Percentiles rank a stretch among this genome's conserved stretches.
Conservation (phyloP, 345 rosid species). For the Boechera retrofracta region DNA sequence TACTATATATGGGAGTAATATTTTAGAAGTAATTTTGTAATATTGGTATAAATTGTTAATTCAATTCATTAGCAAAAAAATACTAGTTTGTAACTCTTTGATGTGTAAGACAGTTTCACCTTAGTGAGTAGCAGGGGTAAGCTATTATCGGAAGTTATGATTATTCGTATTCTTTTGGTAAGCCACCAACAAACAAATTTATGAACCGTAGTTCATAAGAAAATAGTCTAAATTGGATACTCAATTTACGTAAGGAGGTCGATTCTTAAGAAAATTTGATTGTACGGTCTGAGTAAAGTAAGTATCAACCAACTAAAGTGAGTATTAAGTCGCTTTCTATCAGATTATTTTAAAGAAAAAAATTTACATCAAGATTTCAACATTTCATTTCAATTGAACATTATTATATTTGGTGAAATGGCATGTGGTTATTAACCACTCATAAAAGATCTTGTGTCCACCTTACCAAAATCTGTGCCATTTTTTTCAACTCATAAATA, state of each 20-base stretch:
- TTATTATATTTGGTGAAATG: slow-evolving; percentile 37
- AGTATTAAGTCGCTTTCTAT: slow-evolving; percentile 38
- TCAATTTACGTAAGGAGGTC: neutral
- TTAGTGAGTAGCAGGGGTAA: no score
- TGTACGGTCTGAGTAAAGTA: no score
- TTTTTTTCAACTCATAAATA: slow-evolving; percentile 44
- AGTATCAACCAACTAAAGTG: slow-evolving; percentile 20
- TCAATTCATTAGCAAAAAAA: neutral
- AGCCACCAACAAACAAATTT: neutral
- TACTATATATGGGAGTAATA: neutral
- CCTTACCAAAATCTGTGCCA: slow-evolving; percentile 34
- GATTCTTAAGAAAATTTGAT: neutral
- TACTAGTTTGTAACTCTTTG: neutral
- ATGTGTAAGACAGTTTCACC: neutral
- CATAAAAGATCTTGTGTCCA: slow-evolving; percentile 24
- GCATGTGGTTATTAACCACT: slow-evolving; percentile 39
- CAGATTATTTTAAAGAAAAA: neutral
- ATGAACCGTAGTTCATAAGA: neutral
- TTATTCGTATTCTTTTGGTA: neutral
- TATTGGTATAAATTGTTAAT: neutral
- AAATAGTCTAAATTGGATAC: neutral
- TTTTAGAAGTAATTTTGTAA: neutral
- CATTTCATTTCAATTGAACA: slow-evolving; percentile 32
- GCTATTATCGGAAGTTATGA: neutral
- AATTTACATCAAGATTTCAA: slow-evolving; percentile 21